Percentiles rank a stretch among this genome's conserved stretches.
phyloP scores from a whole-genome alignment of 2,329 filamentous ascomycete genomes.

The Colletotrichum sublineola region DNA sequence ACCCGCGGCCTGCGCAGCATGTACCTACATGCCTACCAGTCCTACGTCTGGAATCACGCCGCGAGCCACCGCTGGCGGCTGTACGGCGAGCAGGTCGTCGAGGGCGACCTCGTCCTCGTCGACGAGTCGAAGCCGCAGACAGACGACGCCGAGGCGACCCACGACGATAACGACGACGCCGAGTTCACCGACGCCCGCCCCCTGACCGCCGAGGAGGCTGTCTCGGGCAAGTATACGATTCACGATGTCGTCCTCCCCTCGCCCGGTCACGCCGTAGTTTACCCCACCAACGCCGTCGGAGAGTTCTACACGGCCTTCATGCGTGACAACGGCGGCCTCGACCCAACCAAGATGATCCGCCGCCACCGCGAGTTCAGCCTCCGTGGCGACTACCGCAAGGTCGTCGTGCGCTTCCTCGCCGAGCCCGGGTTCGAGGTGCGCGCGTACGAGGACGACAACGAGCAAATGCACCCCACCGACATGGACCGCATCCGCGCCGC shows the following conservation, averaged over 20 bases:
- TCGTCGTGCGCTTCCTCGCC: conserved; percentile 77
- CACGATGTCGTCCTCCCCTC: conserved; percentile 91
- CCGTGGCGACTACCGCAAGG: conserved; percentile 87
- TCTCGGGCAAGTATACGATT: conserved; percentile 81
- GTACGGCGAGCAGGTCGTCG: conserved; percentile 80
- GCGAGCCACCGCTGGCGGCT: conserved; percentile 84
- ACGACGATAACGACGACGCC: conserved; percentile 70
- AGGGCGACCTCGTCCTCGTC: conserved; percentile 85
- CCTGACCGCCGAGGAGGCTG: conserved; percentile 82
- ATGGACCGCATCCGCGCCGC: conserved; percentile 73
- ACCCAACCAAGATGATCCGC: conserved; percentile 89
- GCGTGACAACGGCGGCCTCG: conserved; percentile 81
- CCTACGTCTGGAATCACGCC: conserved; percentile 90
- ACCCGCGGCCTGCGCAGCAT: conserved; percentile 87
- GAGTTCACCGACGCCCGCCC: conserved; percentile 73
- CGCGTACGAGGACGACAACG: conserved; percentile 76
- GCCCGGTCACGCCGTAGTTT: conserved; percentile 91
- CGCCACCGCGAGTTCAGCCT: conserved; percentile 89
- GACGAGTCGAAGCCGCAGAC: conserved; percentile 47
- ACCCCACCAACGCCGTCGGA: conserved; percentile 87
- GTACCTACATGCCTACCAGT: conserved; percentile 98
- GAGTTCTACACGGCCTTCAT: conserved; percentile 90
- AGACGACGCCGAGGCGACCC: conserved; percentile 61
- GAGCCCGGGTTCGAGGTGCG: conserved; percentile 77
- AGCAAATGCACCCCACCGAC: conserved; percentile 93